A percentile compares a stretch with the other conserved stretches of the same genome.
phyloP scores from a whole-genome alignment of 495 filamentous ascomycete species.

The Podospora didyma region DNA sequence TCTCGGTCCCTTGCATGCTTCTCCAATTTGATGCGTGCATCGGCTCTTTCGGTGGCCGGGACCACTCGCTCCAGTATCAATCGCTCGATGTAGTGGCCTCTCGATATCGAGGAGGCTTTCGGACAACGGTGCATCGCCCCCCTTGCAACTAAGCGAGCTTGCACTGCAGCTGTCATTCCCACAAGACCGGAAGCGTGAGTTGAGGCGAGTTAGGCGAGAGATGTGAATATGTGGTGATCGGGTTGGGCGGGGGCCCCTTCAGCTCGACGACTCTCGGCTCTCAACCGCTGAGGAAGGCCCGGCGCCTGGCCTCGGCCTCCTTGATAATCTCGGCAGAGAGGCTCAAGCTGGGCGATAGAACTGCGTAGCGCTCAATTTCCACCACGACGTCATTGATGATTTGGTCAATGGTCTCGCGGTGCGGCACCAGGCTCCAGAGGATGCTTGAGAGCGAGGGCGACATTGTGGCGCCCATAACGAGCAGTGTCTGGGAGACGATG shows the following conservation, averaged over 20 bases:
- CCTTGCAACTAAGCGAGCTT: conserved; percentile 16
- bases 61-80: no score
- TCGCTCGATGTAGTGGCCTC: no score
- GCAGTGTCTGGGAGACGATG: conserved; percentile 72
- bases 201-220: conserved; percentile 6
- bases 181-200: conserved; percentile 24
- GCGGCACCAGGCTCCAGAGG: conserved; percentile 54
- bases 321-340: conserved; percentile 73
- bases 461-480: conserved; percentile 83
- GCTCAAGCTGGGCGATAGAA: conserved; percentile 69
- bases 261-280: not conserved
- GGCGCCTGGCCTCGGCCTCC: conserved; percentile 68
- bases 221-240: conserved; percentile 10
- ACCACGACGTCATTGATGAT: conserved; percentile 71
- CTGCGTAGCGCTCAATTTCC: conserved; percentile 68
- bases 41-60: not conserved
- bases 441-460: conserved; percentile 65
- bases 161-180: conserved; percentile 12
- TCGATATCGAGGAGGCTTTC: no score
- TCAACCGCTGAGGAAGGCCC: conserved; percentile 47
- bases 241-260: not conserved
- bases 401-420: conserved; percentile 58
- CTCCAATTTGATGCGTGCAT: conserved; percentile 3
- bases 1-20: conserved; percentile 8
- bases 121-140: no score